Percentiles rank a stretch among this genome's conserved stretches.
Evolutionary conservation across 208 protist species (phyloP).

Genomic region (Wallacemonas sp.): DNA sequence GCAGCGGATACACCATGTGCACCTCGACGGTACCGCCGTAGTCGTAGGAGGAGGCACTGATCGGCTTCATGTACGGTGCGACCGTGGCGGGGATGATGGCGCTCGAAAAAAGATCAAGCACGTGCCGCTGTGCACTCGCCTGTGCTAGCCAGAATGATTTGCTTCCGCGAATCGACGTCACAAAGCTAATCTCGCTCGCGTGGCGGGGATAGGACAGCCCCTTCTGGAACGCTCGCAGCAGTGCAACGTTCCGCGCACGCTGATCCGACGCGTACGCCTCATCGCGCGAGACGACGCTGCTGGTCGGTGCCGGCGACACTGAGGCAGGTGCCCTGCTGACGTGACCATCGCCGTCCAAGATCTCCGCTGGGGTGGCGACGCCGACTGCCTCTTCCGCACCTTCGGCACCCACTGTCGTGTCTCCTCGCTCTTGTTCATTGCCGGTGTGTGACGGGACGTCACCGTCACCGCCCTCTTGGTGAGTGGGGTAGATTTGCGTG

Average conservation of each 20-base stretch:
- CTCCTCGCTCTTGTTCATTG: background rate
- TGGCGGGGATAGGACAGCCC: constrained; percentile 16
- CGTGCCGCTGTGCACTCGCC: constrained; percentile 20
- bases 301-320: background rate
- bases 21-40: constrained; percentile 41
- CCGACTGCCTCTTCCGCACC: background rate
- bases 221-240: constrained; percentile 12
- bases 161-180: constrained; percentile 33
- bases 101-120: constrained; percentile 33
- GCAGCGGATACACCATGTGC: constrained; percentile 20
- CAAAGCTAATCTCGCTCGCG: constrained; percentile 23
- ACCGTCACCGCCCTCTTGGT: too few relatives aligned
- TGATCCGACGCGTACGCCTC: background rate
- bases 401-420: too few relatives aligned
- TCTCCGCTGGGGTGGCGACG: background rate
- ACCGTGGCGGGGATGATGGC: constrained; percentile 36
- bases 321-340: too few relatives aligned
- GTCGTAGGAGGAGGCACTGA: constrained; percentile 37
- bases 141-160: constrained; percentile 23
- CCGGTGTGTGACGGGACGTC: too few relatives aligned
- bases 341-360: too few relatives aligned
- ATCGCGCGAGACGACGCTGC: background rate
- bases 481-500: background rate
- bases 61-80: constrained; percentile 41
- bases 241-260: background rate